Conservation (phyloP, 2,329 filamentous ascomycete species). For the Alternaria panax region DNA sequence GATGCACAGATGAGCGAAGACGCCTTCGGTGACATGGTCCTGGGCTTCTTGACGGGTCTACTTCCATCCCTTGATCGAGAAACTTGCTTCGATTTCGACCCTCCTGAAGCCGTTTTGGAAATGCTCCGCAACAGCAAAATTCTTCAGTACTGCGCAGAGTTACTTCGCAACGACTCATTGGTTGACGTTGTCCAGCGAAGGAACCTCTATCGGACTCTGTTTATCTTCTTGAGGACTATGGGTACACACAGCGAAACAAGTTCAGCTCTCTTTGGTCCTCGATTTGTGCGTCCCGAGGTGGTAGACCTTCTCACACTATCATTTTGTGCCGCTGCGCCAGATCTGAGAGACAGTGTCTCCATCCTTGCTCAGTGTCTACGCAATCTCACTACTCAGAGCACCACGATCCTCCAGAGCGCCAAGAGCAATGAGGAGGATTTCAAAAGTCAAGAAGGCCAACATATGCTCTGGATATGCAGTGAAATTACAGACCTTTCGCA, state of each 20-base stretch:
- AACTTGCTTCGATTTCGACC: conserved; percentile 39
- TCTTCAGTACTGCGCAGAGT: conserved; percentile 48
- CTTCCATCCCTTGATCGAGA: conserved; percentile 31
- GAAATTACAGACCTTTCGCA: conserved; percentile 40
- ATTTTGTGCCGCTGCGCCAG: conserved; percentile 18
- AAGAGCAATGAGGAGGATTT: conserved; percentile 26
- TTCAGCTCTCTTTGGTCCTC: conserved; percentile 44
- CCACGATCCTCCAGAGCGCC: conserved; percentile 29
- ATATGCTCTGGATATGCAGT: conserved; percentile 47
- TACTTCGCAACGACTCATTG: conserved; percentile 53
- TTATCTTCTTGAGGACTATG: conserved; percentile 52
- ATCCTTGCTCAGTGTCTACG: conserved; percentile 37
- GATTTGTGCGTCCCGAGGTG: conserved; percentile 42
- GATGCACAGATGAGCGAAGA: conserved; percentile 20
- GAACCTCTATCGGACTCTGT: conserved; percentile 49
- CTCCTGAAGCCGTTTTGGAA: conserved; percentile 37
- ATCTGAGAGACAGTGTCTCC: conserved; percentile 18
- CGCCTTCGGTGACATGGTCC: conserved; percentile 16
- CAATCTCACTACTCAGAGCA: conserved; percentile 35
- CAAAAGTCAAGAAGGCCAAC: conserved; percentile 31
- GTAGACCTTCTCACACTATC: conserved; percentile 51
- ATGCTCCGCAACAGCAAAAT: conserved; percentile 50
- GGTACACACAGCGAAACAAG: conserved; percentile 35
- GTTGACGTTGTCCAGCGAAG: conserved; percentile 46
- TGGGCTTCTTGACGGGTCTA: conserved; percentile 32